Evolutionary conservation across 371 early-diverging fungal species (phyloP).

Genomic region (Dichotomocladium elegans): DNA sequence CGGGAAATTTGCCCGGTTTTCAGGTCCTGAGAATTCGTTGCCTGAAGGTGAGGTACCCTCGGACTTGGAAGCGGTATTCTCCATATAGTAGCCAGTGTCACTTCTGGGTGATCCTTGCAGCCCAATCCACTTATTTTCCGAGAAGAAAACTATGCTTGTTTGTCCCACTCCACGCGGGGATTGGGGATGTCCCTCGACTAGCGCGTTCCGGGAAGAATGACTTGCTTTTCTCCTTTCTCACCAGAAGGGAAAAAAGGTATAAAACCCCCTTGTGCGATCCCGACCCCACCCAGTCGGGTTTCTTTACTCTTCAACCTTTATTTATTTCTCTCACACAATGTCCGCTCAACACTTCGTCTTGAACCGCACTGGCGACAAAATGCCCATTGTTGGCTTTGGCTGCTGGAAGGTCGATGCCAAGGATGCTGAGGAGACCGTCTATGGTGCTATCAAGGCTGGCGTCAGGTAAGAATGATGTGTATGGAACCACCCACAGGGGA

Average conservation of each 20-base stretch:
- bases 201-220: too few species aligned
- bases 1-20: too few species aligned
- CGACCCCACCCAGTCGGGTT: constrained; percentile 1
- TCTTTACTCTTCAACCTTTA: background rate
- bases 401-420: constrained; percentile 31
- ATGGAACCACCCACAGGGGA: constrained; percentile 42
- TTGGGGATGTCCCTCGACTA: too few species aligned
- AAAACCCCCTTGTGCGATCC: background rate
- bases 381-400: constrained; percentile 48
- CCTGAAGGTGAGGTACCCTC: too few species aligned
- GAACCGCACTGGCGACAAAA: constrained; percentile 39
- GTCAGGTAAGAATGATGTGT: constrained; percentile 37
- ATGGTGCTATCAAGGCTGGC: constrained; percentile 46
- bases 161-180: too few species aligned
- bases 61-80: too few species aligned
- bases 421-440: constrained; percentile 38
- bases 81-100: too few species aligned
- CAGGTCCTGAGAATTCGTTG: too few species aligned
- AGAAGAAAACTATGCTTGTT: too few species aligned
- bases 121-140: too few species aligned
- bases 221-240: background rate
- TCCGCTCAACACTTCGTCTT: constrained; percentile 14
- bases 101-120: too few species aligned
- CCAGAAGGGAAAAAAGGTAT: too few species aligned
- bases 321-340: background rate